Percentiles rank a stretch among this genome's conserved stretches.
Evolutionary conservation across 306 rosid species (phyloP).

Genomic region (Corylus americana): DNA sequence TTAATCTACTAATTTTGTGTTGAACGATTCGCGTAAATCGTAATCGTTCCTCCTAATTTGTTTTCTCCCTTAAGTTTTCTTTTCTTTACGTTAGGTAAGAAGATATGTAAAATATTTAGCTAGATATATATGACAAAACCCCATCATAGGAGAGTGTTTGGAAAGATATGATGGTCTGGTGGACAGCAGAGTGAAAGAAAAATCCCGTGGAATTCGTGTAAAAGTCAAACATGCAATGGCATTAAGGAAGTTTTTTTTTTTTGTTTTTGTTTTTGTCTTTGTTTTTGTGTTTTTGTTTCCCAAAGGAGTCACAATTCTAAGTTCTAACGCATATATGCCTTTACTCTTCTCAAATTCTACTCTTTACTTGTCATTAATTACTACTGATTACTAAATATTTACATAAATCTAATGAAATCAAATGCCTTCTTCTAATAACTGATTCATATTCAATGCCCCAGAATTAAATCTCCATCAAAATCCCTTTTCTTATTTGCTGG

Average conservation of each 20-base stretch:
- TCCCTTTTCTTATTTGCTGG: conserved; percentile 30
- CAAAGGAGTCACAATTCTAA: conserved; percentile 47
- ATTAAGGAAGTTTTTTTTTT: conserved; percentile 22
- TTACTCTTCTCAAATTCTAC: conserved; percentile 21
- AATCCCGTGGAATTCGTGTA: not conserved
- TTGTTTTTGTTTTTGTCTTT: not conserved
- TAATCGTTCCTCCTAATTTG: too few species aligned
- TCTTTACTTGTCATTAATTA: conserved; percentile 6
- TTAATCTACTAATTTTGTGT: too few species aligned
- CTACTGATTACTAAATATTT: conserved; percentile 14
- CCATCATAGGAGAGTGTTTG: conserved; percentile 32
- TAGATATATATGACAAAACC: conserved; percentile 24
- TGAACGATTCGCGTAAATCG: too few species aligned
- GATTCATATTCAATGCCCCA: conserved; percentile 37
- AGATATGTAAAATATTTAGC: conserved; percentile 4
- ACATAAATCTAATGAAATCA: conserved; percentile 11
- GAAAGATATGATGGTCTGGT: conserved; percentile 27
- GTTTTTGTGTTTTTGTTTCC: conserved; percentile 46
- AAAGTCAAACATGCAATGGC: conserved; percentile 35
- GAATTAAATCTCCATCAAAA: conserved; percentile 34
- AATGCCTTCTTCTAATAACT: conserved; percentile 33
- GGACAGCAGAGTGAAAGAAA: not conserved
- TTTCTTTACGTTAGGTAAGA: not conserved
- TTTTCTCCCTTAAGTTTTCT: not conserved
- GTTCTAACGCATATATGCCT: conserved; percentile 43